Evolutionary conservation across 164 flowering plant species (phyloP), one percentile per base, ranked within the genome.

Genomic region (Berberis thunbergii): DNA sequence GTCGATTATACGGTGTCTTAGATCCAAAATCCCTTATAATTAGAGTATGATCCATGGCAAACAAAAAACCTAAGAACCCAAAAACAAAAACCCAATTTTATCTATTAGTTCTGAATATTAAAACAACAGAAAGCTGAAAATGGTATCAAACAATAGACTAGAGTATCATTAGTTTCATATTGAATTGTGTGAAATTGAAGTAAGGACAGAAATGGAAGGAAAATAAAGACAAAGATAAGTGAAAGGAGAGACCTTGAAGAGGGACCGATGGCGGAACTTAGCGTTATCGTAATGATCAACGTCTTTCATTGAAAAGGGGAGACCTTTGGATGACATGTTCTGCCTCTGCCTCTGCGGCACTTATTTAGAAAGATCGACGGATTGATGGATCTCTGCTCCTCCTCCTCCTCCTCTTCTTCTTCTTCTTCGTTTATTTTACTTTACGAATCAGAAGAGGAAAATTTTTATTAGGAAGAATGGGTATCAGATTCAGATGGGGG

Each of bases 211-310:
- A 4, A 50, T 41, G 10, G 11, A 49, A 6, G 43, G 38, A 4
- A 39, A 67, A 61, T 3, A 4, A 54, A 69, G 38, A 7, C 45
- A 64, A 9, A 66, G 39, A 45, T 40, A 62, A 60, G 63, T 45
- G 2, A 39, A 62, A 11, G 0, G 12, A 63, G 46, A 41, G 59
- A 91, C 98, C 97, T 83, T 79, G 73, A 71, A 61, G 52, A 76
- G 12, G 11, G 98, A 88, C 49, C 97, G 83, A 6, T 74, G 97
- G 40, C 96, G 95, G 72, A 90, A 90, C 77, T 93, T 93, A 50
- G 92, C 97, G 75, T 93, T 90, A 67, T 93, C 97, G 78, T 93
- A 88, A 60, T 86, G 26, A 26, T 26, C 69, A 6, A 90, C 83
- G 81, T 90, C 95, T 76, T 81, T 81, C 75, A 75, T 77, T 6